Percentiles rank a stretch among this genome's conserved stretches.
phyloP scores from a whole-genome alignment of 768 basidiomycete species.

The Suillus discolor region DNA sequence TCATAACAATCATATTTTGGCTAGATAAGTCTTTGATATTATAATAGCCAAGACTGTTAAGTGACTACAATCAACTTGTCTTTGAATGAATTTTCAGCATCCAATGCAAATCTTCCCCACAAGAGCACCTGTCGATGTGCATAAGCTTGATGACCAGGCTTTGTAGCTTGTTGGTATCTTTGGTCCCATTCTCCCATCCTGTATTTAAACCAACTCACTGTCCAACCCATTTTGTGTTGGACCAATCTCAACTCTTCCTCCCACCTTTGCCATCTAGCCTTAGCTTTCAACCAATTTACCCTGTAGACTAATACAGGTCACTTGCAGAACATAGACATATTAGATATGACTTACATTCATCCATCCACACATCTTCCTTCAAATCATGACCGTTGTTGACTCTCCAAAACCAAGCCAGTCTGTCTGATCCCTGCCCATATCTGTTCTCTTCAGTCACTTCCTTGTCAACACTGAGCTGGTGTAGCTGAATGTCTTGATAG shows the following conservation, averaged over 20 bases:
- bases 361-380: neutral
- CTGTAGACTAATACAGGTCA: slow-evolving; percentile 9
- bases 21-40: too few relatives aligned
- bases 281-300: slow-evolving; percentile 16
- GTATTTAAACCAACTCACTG: slow-evolving; percentile 15
- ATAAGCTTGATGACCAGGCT: slow-evolving; percentile 1
- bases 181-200: neutral
- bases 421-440: slow-evolving; percentile 12
- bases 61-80: neutral
- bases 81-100: neutral
- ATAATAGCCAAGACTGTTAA: neutral
- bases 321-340: neutral
- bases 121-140: neutral
- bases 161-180: neutral
- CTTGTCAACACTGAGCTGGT: slow-evolving; percentile 3
- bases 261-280: slow-evolving; percentile 22
- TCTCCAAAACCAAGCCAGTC: slow-evolving; percentile 10
- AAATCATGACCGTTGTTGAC: neutral
- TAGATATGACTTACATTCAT: slow-evolving; percentile 2
- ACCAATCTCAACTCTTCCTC: slow-evolving; percentile 20
- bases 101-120: neutral
- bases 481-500: neutral
- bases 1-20: too few relatives aligned
- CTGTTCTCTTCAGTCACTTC: slow-evolving; percentile 14
- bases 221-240: slow-evolving; percentile 23